Conservation (phyloP, 768 basidiomycete genomes). For the Asterophora lycoperdoides region DNA sequence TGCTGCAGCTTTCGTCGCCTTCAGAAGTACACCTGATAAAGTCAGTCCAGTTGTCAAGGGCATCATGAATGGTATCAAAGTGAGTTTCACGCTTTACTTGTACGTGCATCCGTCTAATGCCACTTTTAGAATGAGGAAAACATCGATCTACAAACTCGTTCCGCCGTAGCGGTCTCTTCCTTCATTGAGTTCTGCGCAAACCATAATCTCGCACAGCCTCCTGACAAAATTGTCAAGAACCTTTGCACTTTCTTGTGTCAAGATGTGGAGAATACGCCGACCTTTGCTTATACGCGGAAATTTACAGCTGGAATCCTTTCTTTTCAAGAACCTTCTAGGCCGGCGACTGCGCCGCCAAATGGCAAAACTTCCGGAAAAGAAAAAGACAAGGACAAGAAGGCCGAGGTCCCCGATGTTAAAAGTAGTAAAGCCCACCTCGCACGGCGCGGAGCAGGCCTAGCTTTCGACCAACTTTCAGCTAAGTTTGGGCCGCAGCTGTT, state of each 20-base stretch:
- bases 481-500: conserved; percentile 73
- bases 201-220: conserved; percentile 74
- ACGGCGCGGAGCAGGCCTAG: conserved; percentile 79
- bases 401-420: conserved; percentile 48
- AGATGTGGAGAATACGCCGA: conserved; percentile 84
- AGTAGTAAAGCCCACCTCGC: conserved; percentile 60
- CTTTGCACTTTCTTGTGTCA: conserved; percentile 95
- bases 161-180: conserved; percentile 79
- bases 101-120: conserved; percentile 3
- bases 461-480: conserved; percentile 72
- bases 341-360: conserved; percentile 22
- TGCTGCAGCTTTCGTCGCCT: conserved; percentile 86
- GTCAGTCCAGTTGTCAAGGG: conserved; percentile 95
- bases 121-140: conserved; percentile 77
- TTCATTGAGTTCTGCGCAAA: conserved; percentile 83
- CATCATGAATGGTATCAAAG: conserved; percentile 97
- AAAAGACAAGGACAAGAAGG: conserved; percentile 36
- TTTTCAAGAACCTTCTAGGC: conserved; percentile 44
- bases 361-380: conserved; percentile 35
- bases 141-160: conserved; percentile 79
- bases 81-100: conserved; percentile 27
- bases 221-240: conserved; percentile 96
- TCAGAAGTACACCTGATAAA: conserved; percentile 84
- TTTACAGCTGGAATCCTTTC: conserved; percentile 73
- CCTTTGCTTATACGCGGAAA: conserved; percentile 69